Percentiles rank a stretch among this genome's conserved stretches.
Conservation (phyloP, 768 basidiomycete genomes). For the Lyophyllum semitale region DNA sequence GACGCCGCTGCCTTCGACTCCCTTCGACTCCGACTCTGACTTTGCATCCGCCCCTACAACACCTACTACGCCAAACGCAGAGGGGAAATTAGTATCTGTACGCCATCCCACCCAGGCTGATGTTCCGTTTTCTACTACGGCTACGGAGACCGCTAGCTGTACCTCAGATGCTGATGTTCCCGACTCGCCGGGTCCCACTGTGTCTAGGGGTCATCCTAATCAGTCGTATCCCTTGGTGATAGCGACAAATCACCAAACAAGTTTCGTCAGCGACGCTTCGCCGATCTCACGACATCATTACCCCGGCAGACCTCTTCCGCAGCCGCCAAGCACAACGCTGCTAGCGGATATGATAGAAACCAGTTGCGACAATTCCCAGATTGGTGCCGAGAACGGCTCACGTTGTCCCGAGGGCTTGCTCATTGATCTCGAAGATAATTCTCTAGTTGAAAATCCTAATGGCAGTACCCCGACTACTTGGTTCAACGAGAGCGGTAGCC, state of each 20-base stretch:
- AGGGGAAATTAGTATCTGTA: background rate
- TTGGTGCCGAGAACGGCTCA: constrained; percentile 11
- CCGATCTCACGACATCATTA: constrained; percentile 45
- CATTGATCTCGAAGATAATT: constrained; percentile 54
- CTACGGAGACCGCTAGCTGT: background rate
- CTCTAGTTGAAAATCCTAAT: background rate
- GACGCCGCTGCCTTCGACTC: constrained; percentile 41
- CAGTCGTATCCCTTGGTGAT: background rate
- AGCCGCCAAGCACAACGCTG: constrained; percentile 31
- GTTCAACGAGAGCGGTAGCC: background rate
- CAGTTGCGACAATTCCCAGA: constrained; percentile 23
- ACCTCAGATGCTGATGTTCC: background rate
- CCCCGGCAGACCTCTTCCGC: constrained; percentile 58
- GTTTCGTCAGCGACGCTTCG: constrained; percentile 23
- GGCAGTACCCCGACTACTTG: background rate
- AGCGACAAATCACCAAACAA: background rate
- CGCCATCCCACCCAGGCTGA: background rate
- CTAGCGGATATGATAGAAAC: constrained; percentile 38
- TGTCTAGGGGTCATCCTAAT: background rate
- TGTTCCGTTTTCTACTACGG: background rate
- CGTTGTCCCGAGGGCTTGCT: constrained; percentile 51
- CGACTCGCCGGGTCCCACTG: background rate
- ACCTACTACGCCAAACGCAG: background rate
- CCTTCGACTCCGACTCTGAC: constrained; percentile 21
- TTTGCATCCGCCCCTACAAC: background rate